Percentiles rank a stretch among this genome's conserved stretches.
Evolutionary conservation across 345 rosid species (phyloP).

Genomic region (Gossypium longicalyx): DNA sequence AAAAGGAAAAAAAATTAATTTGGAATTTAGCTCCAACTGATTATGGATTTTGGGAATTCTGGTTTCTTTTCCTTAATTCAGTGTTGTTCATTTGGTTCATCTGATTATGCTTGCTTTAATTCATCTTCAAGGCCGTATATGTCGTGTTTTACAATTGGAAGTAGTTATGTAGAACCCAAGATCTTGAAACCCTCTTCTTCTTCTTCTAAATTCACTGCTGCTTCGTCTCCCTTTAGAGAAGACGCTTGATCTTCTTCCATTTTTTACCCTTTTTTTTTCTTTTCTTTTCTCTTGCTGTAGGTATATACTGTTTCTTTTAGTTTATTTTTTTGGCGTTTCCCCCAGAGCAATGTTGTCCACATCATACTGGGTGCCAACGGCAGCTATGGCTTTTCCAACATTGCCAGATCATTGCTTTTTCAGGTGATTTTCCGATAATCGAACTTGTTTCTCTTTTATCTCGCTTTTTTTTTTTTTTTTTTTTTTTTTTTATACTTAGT

Average conservation of each 20-base stretch:
- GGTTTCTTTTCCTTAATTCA: constrained; percentile 25
- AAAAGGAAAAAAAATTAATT: neutral
- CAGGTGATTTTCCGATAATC: constrained; percentile 29
- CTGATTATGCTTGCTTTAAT: neutral
- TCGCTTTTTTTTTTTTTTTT: neutral
- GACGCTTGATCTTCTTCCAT: constrained; percentile 18
- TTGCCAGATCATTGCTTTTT: constrained; percentile 19
- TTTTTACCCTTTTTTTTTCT: neutral
- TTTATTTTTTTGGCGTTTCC: constrained; percentile 11
- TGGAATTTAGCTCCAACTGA: constrained; percentile 10
- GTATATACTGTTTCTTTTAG: constrained; percentile 5
- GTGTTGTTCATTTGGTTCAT: neutral
- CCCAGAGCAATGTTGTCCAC: constrained; percentile 30
- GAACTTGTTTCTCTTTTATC: neutral
- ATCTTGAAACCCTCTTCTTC: constrained; percentile 24
- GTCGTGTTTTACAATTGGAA: constrained; percentile 27
- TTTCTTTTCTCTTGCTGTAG: constrained; percentile 6
- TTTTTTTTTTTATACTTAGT: neutral
- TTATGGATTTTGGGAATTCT: constrained; percentile 52
- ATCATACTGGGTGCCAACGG: constrained; percentile 21
- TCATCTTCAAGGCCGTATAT: constrained; percentile 15
- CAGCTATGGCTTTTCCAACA: constrained; percentile 27
- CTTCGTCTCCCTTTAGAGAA: constrained; percentile 6
- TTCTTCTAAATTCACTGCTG: constrained; percentile 12
- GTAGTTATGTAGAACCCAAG: constrained; percentile 39